phyloP scores from a whole-genome alignment of 1,139 yeast species.

The Eremothecium cymbalariae region DNA sequence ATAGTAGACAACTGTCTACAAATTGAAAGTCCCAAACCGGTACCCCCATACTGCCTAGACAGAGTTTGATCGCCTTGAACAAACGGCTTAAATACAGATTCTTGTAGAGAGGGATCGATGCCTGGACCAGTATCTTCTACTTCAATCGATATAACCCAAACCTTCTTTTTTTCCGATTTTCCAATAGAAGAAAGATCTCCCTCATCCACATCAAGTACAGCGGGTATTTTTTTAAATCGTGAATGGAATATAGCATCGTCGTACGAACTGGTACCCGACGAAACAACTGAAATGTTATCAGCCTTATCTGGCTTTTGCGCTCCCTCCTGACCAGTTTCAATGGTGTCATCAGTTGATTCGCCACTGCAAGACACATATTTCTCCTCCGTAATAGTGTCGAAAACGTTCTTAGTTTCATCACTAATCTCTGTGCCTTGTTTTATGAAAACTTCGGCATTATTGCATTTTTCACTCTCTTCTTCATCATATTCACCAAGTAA shows the following conservation, averaged over 20 bases:
- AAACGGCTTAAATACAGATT: constrained; percentile 88
- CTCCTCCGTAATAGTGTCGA: not conserved
- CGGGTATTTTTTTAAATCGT: constrained; percentile 36
- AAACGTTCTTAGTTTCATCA: constrained; percentile 4
- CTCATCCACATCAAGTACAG: constrained; percentile 10
- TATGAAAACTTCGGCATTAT: constrained; percentile 35
- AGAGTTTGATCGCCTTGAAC: constrained; percentile 95
- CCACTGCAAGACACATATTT: constrained; percentile 1
- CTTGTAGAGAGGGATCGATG: constrained; percentile 68
- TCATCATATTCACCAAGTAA: constrained; percentile 68
- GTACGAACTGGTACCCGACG: constrained; percentile 42
- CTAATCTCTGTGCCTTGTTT: constrained; percentile 22
- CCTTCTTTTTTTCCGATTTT: constrained; percentile 18
- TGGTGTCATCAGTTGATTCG: constrained; percentile 3
- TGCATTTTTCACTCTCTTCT: constrained; percentile 32
- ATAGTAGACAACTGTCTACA: constrained; percentile 83
- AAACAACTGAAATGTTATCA: constrained; percentile 35
- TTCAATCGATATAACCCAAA: constrained; percentile 46
- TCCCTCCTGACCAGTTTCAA: constrained; percentile 11
- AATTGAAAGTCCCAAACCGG: constrained; percentile 89
- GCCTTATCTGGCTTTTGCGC: constrained; percentile 19
- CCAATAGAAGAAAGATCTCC: constrained; percentile 13
- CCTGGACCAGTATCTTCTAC: constrained; percentile 93
- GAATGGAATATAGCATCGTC: constrained; percentile 47
- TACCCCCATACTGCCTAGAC: constrained; percentile 88